phyloP scores from a whole-genome alignment of 1,284 basidiomycete genomes.

The Pterulicium gracile region DNA sequence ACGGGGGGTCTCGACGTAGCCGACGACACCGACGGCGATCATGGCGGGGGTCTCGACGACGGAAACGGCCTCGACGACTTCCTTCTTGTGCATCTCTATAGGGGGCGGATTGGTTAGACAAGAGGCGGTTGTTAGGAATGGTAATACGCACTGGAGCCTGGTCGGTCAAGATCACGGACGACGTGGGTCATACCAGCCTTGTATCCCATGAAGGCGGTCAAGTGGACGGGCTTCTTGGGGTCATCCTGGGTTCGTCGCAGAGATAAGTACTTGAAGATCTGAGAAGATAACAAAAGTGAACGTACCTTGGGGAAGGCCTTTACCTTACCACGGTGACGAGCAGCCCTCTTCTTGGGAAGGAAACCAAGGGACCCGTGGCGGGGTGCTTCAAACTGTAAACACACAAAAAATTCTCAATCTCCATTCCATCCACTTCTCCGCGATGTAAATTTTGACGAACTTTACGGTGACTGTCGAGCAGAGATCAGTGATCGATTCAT shows the following conservation, averaged over 20 bases:
- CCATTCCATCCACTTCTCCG: too few relatives aligned
- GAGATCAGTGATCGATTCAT: not conserved
- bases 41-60: constrained; percentile 96
- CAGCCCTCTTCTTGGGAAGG: constrained; percentile 90
- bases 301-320: constrained; percentile 94
- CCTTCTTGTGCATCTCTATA: constrained; percentile 97
- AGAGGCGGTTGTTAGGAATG: not conserved
- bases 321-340: constrained; percentile 94
- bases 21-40: constrained; percentile 96
- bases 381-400: constrained; percentile 81
- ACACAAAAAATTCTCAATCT: constrained; percentile 4
- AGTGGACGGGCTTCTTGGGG: constrained; percentile 97
- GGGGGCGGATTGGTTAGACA: constrained; percentile 8
- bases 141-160: constrained; percentile 79
- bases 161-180: constrained; percentile 98
- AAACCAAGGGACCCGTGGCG: constrained; percentile 91
- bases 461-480: not conserved
- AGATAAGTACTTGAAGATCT: constrained; percentile 9
- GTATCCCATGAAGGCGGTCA: constrained; percentile 98
- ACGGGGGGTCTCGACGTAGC: constrained; percentile 99
- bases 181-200: constrained; percentile 99
- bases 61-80: constrained; percentile 97
- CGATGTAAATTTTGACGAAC: not conserved
- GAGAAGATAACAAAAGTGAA: constrained; percentile 2
- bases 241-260: constrained; percentile 65